These are phyloP conservation scores for Globisporangium viniferum DNA, from an alignment of 352 stramenopile species.

Conservation along the genomic window DNA sequence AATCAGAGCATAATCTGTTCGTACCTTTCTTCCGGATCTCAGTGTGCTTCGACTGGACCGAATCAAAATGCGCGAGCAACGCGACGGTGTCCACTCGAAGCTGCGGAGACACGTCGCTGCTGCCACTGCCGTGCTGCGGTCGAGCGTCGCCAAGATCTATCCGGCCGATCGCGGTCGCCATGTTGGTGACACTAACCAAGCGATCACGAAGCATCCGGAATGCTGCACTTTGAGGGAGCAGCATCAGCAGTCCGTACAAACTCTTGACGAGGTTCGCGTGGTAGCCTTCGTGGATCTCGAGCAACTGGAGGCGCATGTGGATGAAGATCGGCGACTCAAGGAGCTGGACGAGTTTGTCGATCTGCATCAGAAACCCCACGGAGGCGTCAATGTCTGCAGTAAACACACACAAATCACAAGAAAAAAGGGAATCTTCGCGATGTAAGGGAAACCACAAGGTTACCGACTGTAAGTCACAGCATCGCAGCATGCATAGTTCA, in stretches of 20 bases:
- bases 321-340: constrained; percentile 99
- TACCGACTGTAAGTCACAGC: neutral
- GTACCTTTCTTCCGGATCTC: constrained; percentile 70
- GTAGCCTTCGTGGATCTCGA: constrained; percentile 95
- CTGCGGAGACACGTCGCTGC: constrained; percentile 9
- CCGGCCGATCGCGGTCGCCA: constrained; percentile 79
- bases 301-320: constrained; percentile 96
- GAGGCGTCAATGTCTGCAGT: constrained; percentile 95
- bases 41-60: constrained; percentile 68
- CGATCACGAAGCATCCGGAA: constrained; percentile 83
- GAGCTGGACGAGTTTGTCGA: constrained; percentile 99
- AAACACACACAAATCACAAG: constrained; percentile 18
- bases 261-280: constrained; percentile 96
- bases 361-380: constrained; percentile 99
- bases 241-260: constrained; percentile 97
- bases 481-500: neutral
- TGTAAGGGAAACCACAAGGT: constrained; percentile 29
- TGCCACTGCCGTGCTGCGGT: constrained; percentile 20
- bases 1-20: neutral
- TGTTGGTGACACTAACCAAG: constrained; percentile 83
- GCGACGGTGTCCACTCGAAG: constrained; percentile 45
- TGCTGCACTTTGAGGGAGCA: constrained; percentile 92
- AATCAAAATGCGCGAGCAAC: constrained; percentile 72
- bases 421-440: constrained; percentile 15
- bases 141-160: constrained; percentile 51